A percentile compares a stretch with the other conserved stretches of the same genome.
These are phyloP conservation scores for Salix udensis DNA, from an alignment of 345 rosid genomes.

Conservation along the genomic window DNA sequence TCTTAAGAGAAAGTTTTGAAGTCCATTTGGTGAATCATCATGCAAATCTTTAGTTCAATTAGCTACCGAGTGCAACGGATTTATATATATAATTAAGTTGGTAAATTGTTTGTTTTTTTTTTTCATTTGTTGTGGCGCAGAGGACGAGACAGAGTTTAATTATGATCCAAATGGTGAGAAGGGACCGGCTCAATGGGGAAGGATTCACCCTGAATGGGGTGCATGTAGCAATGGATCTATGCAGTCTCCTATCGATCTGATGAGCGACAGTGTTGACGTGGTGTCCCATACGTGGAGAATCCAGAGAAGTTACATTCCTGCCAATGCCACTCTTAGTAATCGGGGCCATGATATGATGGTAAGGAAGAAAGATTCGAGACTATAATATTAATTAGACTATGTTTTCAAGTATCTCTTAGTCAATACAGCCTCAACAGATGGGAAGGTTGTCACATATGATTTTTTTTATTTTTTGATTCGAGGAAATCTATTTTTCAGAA, in stretches of 20 bases:
- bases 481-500: too few species aligned
- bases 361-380: background rate
- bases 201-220: conserved; percentile 3
- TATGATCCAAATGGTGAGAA: background rate
- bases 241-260: conserved; percentile 12
- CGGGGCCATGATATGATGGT: conserved; percentile 5
- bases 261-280: background rate
- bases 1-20: too few species aligned
- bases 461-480: too few species aligned
- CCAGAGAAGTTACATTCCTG: background rate
- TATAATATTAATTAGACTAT: too few species aligned
- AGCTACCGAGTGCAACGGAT: too few species aligned
- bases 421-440: too few species aligned
- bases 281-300: background rate
- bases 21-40: too few species aligned
- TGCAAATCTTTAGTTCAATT: too few species aligned
- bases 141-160: background rate
- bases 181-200: background rate
- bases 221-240: background rate
- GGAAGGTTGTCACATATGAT: too few species aligned
- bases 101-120: background rate
- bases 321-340: background rate
- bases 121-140: background rate
- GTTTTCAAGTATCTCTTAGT: too few species aligned
- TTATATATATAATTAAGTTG: too few species aligned